Evolutionary conservation across 306 rosid genomes (phyloP), one percentile per base, ranked within the genome.

Genomic region (Dalbergia oliveri): DNA sequence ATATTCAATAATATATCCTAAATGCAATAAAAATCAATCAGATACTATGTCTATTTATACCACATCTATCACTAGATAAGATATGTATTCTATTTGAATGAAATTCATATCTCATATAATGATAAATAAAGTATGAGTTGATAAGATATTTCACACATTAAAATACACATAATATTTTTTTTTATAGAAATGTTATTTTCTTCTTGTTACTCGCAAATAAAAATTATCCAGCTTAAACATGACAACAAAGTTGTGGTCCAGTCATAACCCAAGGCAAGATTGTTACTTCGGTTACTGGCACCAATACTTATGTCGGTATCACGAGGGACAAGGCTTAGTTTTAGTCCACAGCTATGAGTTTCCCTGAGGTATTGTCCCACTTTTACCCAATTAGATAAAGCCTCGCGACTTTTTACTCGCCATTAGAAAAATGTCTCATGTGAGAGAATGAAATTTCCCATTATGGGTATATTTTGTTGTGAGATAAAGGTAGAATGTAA

Each of bases 271-370:
- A 65, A 26, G 50, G 54, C 16, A 65, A 35, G 15, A 21, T 60
- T 75, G 69, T 49, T 49, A 76, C 33, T 45, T 45, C n/a, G 45
- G 59, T 60, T 65, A 26, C 31, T 74, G 7, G 57, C 37, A 56
- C 41, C 67, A 58, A 73, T 57, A 73, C 58, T 73, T 58, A 73
- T 58, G 78, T 73, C 57, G 19, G 12, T 39, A 31, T 43, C 15
- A 7, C 78, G 23, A 34, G 65, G 51, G 76, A 72, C 65, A 35
- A 35, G 19, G 67, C 39, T 73, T 41, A 73, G 54, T 4, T 59
- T 73, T 58, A 13, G 68, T 59, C 43, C 10, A 73, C 43, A 72
- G 37, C 19, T 18, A 37, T 37, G 19, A 33, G 53, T 56, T 35
- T 16, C 41, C 31, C 41, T 37, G 35, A 72, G 54, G 31, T 58